A percentile compares a stretch with the other conserved stretches of the same genome.
phyloP scores from a whole-genome alignment of 805 yeast species.

The Ogataea henricii region DNA sequence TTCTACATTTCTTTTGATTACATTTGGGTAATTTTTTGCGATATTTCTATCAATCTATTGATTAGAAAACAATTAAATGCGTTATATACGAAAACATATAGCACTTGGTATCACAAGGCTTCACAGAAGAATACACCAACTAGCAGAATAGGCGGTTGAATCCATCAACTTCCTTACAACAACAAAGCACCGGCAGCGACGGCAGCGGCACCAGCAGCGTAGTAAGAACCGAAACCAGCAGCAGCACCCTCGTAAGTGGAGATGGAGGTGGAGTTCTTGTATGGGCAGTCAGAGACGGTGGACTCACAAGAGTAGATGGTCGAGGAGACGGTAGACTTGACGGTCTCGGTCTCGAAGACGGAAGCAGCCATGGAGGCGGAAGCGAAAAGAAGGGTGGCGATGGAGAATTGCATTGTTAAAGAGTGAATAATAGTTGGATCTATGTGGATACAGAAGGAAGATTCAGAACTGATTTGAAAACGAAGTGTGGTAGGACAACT shows the following conservation, averaged over 20 bases:
- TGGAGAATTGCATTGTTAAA: constrained; percentile 48
- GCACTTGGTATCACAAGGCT: constrained; percentile 12
- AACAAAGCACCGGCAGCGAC: constrained; percentile 39
- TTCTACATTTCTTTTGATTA: background rate
- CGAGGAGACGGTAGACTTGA: constrained; percentile 38
- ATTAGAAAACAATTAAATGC: constrained; percentile 12
- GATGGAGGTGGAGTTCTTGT: constrained; percentile 28
- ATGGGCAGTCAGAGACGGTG: constrained; percentile 47
- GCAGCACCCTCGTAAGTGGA: constrained; percentile 40
- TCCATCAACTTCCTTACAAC: constrained; percentile 26
- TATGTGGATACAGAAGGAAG: constrained; percentile 6
- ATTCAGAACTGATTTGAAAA: background rate
- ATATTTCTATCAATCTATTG: constrained; percentile 8
- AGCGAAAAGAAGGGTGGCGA: constrained; percentile 40
- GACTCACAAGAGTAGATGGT: constrained; percentile 43
- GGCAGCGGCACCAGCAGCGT: constrained; percentile 38
- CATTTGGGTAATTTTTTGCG: background rate
- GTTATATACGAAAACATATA: constrained; percentile 14
- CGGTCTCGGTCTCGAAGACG: constrained; percentile 35
- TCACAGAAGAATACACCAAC: constrained; percentile 5
- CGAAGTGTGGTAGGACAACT: constrained; percentile 1
- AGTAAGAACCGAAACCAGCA: constrained; percentile 29
- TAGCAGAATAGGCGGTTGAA: constrained; percentile 5
- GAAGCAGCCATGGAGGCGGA: constrained; percentile 40
- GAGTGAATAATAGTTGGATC: constrained; percentile 32